phyloP scores from a whole-genome alignment of 129 eudicot genomes.

The Pittosporum tobira region DNA sequence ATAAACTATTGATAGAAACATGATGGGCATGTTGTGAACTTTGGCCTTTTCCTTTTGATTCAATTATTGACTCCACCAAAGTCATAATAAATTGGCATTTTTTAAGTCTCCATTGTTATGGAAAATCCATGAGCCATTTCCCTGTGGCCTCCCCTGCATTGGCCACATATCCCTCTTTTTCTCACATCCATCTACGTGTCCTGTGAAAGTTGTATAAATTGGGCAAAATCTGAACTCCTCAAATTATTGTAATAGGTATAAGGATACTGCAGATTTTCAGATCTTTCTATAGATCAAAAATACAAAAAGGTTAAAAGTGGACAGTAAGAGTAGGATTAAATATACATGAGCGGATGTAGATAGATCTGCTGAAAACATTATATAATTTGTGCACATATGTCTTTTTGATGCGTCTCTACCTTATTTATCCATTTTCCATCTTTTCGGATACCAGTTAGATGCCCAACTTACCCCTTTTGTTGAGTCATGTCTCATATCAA shows the following conservation, averaged over 20 bases:
- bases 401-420: too few species aligned
- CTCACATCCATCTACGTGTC: not conserved
- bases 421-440: too few species aligned
- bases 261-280: conserved; percentile 7
- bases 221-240: not conserved
- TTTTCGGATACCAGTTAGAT: too few species aligned
- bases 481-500: too few species aligned
- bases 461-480: too few species aligned
- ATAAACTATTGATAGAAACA: not conserved
- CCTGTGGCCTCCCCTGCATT: not conserved
- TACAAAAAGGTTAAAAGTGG: not conserved
- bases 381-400: conserved; percentile 2
- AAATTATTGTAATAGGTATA: not conserved
- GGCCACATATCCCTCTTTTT: conserved; percentile 4
- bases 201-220: not conserved
- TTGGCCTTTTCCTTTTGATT: not conserved
- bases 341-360: too few species aligned
- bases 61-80: not conserved
- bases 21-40: conserved; percentile 6
- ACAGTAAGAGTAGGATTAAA: not conserved
- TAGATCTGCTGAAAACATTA: not conserved
- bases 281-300: conserved; percentile 3
- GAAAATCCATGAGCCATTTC: not conserved
- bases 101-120: not conserved
- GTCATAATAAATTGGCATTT: not conserved